phyloP scores from a whole-genome alignment of 2,329 filamentous ascomycete species.

The Rasamsonia emersonii region DNA sequence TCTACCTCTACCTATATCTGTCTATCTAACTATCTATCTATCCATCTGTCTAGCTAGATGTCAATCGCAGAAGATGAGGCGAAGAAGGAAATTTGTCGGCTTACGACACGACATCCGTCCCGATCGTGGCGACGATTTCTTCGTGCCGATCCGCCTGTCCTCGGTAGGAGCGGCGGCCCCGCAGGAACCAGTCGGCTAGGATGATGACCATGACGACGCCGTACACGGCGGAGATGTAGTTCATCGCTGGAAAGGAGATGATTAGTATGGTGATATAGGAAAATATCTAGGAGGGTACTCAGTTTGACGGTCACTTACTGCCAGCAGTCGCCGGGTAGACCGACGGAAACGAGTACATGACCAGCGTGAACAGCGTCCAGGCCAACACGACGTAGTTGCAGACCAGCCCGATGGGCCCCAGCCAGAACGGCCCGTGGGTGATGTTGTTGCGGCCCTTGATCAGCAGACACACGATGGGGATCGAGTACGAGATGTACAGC shows the following conservation, averaged over 20 bases:
- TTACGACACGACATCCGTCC: conserved; percentile 1
- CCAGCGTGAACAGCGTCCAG: conserved; percentile 38
- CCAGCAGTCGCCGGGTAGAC: conserved; percentile 23
- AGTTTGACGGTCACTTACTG: conserved; percentile 20
- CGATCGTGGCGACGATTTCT: conserved; percentile 8
- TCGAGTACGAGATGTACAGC: conserved; percentile 41
- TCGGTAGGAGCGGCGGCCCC: conserved; percentile 22
- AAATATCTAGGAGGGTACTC: not conserved
- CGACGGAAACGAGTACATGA: conserved; percentile 32
- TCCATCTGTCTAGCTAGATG: no score
- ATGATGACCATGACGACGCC: conserved; percentile 26
- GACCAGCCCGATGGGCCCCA: conserved; percentile 18
- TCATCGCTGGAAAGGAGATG: conserved; percentile 25
- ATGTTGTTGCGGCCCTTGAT: conserved; percentile 38
- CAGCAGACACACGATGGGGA: conserved; percentile 40
- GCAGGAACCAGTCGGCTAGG: conserved; percentile 26
- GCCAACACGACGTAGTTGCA: conserved; percentile 7
- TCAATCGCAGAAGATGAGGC: no score
- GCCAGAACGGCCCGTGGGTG: conserved; percentile 40
- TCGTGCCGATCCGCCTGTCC: conserved; percentile 17
- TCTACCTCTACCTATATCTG: no score
- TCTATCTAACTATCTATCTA: no score
- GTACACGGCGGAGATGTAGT: conserved; percentile 34
- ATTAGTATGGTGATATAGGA: not conserved
- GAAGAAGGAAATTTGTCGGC: not conserved